A percentile compares a stretch with the other conserved stretches of the same genome.
phyloP scores from a whole-genome alignment of 805 yeast species.

The Sungouiella blattae region DNA sequence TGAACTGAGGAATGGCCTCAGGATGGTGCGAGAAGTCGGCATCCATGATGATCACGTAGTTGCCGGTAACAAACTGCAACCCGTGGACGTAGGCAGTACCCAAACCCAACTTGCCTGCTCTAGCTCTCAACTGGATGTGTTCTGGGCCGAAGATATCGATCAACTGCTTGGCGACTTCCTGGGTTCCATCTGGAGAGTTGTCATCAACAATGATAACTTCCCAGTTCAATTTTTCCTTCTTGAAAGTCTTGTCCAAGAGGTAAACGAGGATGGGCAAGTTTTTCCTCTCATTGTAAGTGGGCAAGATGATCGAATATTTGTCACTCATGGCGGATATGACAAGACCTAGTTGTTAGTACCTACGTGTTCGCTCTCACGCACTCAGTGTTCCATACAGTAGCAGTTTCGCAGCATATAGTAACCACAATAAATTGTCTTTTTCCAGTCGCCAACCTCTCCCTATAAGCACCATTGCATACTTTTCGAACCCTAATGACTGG shows the following conservation, averaged over 20 bases:
- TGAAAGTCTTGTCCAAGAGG: conserved; percentile 65
- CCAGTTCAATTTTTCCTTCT: conserved; percentile 59
- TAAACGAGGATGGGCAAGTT: conserved; percentile 64
- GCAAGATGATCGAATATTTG: conserved; percentile 72
- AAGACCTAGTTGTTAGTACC: too few relatives aligned
- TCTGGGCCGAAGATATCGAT: conserved; percentile 55
- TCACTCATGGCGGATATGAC: conserved; percentile 16
- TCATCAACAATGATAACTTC: conserved; percentile 77
- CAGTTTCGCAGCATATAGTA: too few relatives aligned
- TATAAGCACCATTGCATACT: too few relatives aligned
- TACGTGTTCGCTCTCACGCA: too few relatives aligned
- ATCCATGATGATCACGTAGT: conserved; percentile 77
- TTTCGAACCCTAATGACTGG: too few relatives aligned
- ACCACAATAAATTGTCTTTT: too few relatives aligned
- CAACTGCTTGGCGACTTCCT: conserved; percentile 62
- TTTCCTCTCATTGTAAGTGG: conserved; percentile 73
- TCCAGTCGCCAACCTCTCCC: too few relatives aligned
- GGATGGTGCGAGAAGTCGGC: conserved; percentile 85
- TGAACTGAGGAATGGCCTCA: conserved; percentile 72
- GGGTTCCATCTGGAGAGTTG: conserved; percentile 80
- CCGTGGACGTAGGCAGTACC: conserved; percentile 84
- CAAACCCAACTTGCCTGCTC: conserved; percentile 74
- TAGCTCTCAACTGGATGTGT: conserved; percentile 61
- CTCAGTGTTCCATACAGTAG: too few relatives aligned
- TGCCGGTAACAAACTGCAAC: conserved; percentile 64